Evolutionary conservation across 768 basidiomycete species (phyloP), one percentile per base, ranked within the genome.

Genomic region (Cyclocybe cylindracea): DNA sequence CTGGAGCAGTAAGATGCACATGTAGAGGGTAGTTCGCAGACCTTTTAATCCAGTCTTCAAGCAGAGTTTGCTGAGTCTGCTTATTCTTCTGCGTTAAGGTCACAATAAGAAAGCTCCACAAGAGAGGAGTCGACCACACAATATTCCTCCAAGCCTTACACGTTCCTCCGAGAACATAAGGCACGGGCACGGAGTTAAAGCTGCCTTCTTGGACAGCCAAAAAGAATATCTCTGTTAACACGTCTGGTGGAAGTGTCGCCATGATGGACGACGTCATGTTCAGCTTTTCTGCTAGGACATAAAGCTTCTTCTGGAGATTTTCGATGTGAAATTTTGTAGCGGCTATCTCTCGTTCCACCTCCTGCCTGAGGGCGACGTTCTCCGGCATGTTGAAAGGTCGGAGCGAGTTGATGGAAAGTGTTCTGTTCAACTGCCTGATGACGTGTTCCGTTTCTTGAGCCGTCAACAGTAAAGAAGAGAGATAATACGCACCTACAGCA

Each of bases 101-200:
- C 32, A 60, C 52, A 11, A 29, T 40, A 35, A 57, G 8, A 33
- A 16, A 43, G 16, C 39, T 46, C 59, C 59, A 60, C 7, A 60
- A 34, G 4, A 24, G 34, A 6, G 56, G 56, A 10, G 48, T 57
- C n/a, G 47, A 44, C 33, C 37, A 47, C 2, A 49, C 51, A 29
- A 53, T 29, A 3, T 37, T 38, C 13, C 59, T 50, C 59, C 59
- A 60, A 13, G 45, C 37, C 19, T 38, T 43, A 37, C 59, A 57
- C 39, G 57, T 50, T 29, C 18, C 19, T 2, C 52, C 46, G 16
- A 53, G 46, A 10, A 51, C 11, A 45, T 14, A 29, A 3, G 50
- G 42, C 5, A 50, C 36, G 33, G 10, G 18, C 9, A 16, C 18
- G 7, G 16, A 35, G 32, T 43, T 36, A 4, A 16, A 46, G 16